Evolutionary conservation across 2,329 filamentous ascomycete genomes (phyloP).

Genomic region (Pleoardoris graminearum): DNA sequence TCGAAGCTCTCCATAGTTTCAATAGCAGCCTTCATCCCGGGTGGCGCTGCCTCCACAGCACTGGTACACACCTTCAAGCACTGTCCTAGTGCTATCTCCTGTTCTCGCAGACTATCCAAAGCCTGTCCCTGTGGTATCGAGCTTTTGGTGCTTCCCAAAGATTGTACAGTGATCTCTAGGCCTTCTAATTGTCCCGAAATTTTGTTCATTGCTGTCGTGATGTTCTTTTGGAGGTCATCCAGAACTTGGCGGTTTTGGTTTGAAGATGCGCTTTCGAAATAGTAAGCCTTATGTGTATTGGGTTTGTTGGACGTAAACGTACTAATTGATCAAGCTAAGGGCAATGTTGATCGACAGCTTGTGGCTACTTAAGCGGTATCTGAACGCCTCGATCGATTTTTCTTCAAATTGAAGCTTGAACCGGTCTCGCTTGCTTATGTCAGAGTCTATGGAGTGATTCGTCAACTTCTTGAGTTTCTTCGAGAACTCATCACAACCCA

Average conservation of each 20-base stretch:
- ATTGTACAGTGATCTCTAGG: constrained; percentile 2
- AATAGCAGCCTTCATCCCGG: background rate
- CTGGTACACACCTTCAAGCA: constrained; percentile 9
- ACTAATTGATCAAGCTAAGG: constrained; percentile 1
- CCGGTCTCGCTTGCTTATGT: background rate
- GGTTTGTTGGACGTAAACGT: background rate
- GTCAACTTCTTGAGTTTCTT: background rate
- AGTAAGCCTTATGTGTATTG: background rate
- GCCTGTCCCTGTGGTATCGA: background rate
- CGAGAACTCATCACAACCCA: constrained; percentile 2
- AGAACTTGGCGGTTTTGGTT: background rate
- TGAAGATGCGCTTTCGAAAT: background rate
- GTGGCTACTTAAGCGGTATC: constrained; percentile 4
- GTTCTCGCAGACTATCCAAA: constrained; percentile 2
- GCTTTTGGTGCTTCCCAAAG: background rate
- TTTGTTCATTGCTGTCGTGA: constrained; percentile 1
- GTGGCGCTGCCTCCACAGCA: constrained; percentile 4
- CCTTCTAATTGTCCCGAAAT: constrained; percentile 5
- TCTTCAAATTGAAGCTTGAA: constrained; percentile 1
- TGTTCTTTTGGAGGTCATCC: background rate
- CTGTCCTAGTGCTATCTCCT: background rate
- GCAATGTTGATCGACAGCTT: constrained; percentile 4
- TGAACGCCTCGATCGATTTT: constrained; percentile 6
- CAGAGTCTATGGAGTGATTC: background rate
- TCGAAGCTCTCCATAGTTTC: background rate